Conservation (phyloP, 108 stramenopile genomes). For the Cyclotella distinguenda region DNA sequence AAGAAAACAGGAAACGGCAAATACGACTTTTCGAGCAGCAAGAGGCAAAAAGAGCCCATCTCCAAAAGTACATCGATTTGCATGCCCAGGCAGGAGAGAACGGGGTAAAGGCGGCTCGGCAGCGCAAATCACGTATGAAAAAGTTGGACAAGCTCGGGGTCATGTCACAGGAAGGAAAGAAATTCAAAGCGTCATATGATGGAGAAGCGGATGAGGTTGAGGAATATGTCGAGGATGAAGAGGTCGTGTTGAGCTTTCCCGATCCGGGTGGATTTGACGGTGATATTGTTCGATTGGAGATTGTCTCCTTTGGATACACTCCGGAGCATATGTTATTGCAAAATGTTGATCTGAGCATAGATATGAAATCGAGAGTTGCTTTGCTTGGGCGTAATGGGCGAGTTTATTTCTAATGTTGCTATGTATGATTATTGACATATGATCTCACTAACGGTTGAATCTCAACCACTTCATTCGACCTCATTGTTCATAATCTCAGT, state of each 20-base stretch:
- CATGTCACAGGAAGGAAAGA: slow-evolving; percentile 62
- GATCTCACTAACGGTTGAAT: background rate
- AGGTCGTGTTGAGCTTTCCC: slow-evolving; percentile 73
- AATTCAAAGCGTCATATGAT: slow-evolving; percentile 63
- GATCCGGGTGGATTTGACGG: slow-evolving; percentile 75
- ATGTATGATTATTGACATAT: too few species aligned
- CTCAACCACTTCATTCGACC: background rate
- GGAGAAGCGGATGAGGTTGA: slow-evolving; percentile 73
- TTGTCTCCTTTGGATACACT: slow-evolving; percentile 84
- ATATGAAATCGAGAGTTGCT: slow-evolving; percentile 52
- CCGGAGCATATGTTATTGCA: slow-evolving; percentile 49
- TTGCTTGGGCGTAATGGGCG: slow-evolving; percentile 66
- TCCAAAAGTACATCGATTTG: slow-evolving; percentile 76
- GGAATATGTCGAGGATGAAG: slow-evolving; percentile 75
- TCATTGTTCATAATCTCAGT: background rate
- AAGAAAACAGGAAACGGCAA: slow-evolving; percentile 74
- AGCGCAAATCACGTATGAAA: slow-evolving; percentile 71
- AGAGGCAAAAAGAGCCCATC: slow-evolving; percentile 68
- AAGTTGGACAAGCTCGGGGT: slow-evolving; percentile 74
- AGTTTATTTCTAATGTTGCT: slow-evolving; percentile 23
- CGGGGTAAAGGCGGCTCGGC: slow-evolving; percentile 62
- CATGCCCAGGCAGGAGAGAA: slow-evolving; percentile 75
- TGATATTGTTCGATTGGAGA: slow-evolving; percentile 76
- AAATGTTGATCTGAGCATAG: slow-evolving; percentile 59
- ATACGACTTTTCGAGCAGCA: slow-evolving; percentile 61